Evolutionary conservation across 768 basidiomycete species (phyloP), one percentile per base, ranked within the genome.

Genomic region (Suillus sp.): DNA sequence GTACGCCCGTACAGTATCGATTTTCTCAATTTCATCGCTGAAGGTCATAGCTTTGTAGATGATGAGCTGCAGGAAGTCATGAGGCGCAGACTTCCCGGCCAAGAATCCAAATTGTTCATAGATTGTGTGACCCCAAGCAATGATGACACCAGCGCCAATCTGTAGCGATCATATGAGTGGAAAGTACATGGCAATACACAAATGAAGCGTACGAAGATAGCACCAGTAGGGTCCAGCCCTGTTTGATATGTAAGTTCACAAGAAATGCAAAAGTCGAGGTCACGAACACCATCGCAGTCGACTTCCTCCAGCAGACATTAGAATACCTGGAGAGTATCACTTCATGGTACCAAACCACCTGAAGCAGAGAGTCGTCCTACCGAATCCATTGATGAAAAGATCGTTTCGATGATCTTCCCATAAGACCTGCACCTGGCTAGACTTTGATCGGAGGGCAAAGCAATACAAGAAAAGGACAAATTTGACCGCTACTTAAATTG

Each of bases 331-430:
- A 60, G 38, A 64, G 43, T 32, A 60, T n/a, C 54, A 51, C 42
- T 25, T 66, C 35, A 60, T 34, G 51, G 42, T 35, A 54, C n/a
- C 4, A 14, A 43, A 47, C 0, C 16, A 32, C 22, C n/a, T n/a
- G 62, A 40, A 32, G 34, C 34, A 65, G 48, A 27, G 51, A 53
- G 34, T 18, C 34, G 3, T 61, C 81, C 38, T 65, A 89, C 90
- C 89, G 65, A 92, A 90, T 30, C 83, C 79, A 70, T 95, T 95
- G 72, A 94, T 87, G 72, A 86, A 92, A n/a, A 95, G 72, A 70
- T 96, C 96, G 70, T 95, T 98, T 67, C 96, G 82, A 67, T 98
- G 96, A 72, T 99, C 96, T 75, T 97, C 93, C 95, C 94, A 98
- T 34, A 97, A 83, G n/a, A 97, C 86, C 53, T 86, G 85, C 2